Percentiles rank a stretch among this genome's conserved stretches.
Evolutionary conservation across 2,329 filamentous ascomycete genomes (phyloP).

Genomic region (Colletotrichum ledebouriae): DNA sequence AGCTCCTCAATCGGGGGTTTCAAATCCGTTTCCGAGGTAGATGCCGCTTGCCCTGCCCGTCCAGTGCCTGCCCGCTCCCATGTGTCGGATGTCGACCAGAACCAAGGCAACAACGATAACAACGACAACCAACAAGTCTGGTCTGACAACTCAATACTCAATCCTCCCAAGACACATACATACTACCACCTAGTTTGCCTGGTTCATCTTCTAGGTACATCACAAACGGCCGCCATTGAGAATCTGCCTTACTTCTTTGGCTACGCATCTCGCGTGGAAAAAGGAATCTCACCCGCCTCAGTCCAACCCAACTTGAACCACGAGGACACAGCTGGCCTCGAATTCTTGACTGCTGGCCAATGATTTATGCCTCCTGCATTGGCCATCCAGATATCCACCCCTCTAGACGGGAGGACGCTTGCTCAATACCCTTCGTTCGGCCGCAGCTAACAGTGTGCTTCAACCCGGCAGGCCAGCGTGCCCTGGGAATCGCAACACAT

Average conservation of each 20-base stretch:
- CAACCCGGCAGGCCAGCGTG: conserved; percentile 9
- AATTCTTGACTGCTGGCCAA: conserved; percentile 22
- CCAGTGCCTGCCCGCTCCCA: neutral
- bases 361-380: neutral
- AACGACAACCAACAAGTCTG: neutral
- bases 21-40: conserved; percentile 23
- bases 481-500: conserved; percentile 30
- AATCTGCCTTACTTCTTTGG: conserved; percentile 8
- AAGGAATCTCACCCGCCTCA: conserved; percentile 35
- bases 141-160: conserved; percentile 2
- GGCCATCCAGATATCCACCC: no score
- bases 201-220: neutral
- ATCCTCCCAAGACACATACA: neutral
- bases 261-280: conserved; percentile 22
- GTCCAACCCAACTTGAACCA: conserved; percentile 28
- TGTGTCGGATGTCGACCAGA: neutral
- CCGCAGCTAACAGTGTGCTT: conserved; percentile 9
- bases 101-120: neutral
- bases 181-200: neutral
- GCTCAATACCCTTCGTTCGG: conserved; percentile 1
- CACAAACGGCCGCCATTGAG: neutral
- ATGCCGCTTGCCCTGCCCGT: conserved; percentile 8
- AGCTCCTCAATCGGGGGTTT: conserved; percentile 32
- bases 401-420: neutral
- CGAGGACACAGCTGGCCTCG: neutral